Evolutionary conservation across 192 early-diverging fungal genomes (phyloP).

Genomic region (Cetraspora pellucida): DNA sequence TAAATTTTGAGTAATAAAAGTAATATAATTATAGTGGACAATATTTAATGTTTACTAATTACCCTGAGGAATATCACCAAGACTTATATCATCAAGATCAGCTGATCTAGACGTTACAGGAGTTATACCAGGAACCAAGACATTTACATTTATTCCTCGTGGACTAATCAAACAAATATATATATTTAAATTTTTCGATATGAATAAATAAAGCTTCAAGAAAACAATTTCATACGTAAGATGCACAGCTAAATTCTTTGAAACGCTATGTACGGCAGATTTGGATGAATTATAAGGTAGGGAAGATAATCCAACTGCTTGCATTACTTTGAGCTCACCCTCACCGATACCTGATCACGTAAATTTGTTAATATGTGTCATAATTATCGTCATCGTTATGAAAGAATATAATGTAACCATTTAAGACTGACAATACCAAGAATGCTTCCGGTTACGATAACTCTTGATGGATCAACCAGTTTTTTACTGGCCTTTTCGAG

Average conservation of each 20-base stretch:
- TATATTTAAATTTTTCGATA: neutral
- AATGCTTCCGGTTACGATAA: conserved; percentile 85
- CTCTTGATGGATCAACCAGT: conserved; percentile 59
- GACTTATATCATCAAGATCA: neutral
- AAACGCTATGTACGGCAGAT: conserved; percentile 74
- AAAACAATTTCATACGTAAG: conserved; percentile 37
- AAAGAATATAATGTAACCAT: neutral
- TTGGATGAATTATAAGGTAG: conserved; percentile 79
- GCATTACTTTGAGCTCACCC: conserved; percentile 23
- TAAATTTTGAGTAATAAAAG: neutral
- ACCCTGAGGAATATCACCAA: neutral
- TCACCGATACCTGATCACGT: neutral
- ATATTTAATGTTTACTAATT: neutral
- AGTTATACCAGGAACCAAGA: conserved; percentile 72
- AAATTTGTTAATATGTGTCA: neutral
- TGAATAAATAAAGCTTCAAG: neutral
- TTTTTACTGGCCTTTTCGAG: conserved; percentile 57
- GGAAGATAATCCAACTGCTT: conserved; percentile 39
- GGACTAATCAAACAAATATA: conserved; percentile 34
- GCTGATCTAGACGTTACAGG: conserved; percentile 31
- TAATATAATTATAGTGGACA: neutral
- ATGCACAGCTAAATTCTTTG: conserved; percentile 64
- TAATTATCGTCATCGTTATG: no score
- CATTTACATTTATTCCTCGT: conserved; percentile 64
- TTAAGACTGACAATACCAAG: conserved; percentile 42